Base-by-base conservation (phyloP, 176 grass and related monocot species). In the Neostapfia colusana region DNA sequence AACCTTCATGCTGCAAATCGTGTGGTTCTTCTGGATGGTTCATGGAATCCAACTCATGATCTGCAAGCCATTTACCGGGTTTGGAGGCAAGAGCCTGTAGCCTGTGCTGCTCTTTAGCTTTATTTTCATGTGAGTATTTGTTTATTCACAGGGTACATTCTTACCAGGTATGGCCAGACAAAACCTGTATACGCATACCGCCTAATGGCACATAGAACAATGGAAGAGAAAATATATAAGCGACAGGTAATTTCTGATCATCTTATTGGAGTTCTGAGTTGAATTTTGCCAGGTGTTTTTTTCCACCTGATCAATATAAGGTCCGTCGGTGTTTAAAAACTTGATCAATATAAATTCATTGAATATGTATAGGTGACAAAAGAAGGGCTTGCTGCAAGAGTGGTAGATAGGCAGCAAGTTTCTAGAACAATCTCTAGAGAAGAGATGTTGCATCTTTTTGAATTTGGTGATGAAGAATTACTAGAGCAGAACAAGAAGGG, bases 221-320 rank as follows among this genome's bases (percentile, higher is more conserved):
- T 95, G 95, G 95, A 98, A 90, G 95, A 98, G 80, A 98, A 98
- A 88, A 92, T 98, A 90, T 98, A 98, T 67, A 98, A 98, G 73
- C 84, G 95, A 10, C 95, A 98, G 91, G 95, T 98, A 85, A 54
- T 35, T 35, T 80, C n/a, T 26, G 20, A 68, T 51, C 65, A 55
- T 11, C 46, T 20, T 51, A 20, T 77, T 56, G n/a, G 45, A 27
- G 37, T 73, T 66, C 54, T 10, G 8, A 58, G 24, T 69, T 45
- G 36, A 77, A 76, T 31, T 63, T n/a, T 73, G 20, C 16, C 25
- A 37, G 4, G 59, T 42, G 12, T 58, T 62, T 14, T 44, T 36
- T 60, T 54, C 46, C 35, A 65, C 39, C 43, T 82, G 28, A 39
- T 65, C n/a, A n/a, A 65, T 66, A 39, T 60, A 35, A n/a, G 17